phyloP scores from a whole-genome alignment of 768 basidiomycete genomes.

The Termitomyces sp. region DNA sequence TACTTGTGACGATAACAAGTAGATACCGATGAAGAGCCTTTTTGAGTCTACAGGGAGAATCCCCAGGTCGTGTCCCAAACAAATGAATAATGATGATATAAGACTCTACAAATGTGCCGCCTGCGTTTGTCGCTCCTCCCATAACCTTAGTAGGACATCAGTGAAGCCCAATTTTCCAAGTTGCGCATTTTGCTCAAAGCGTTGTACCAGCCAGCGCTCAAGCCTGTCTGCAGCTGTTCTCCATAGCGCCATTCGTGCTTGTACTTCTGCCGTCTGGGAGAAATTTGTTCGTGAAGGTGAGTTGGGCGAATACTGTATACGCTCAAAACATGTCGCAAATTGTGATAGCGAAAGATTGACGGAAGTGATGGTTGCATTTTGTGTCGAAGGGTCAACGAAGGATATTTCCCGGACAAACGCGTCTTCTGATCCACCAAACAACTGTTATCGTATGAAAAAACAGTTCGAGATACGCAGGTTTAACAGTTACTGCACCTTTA shows the following conservation, averaged over 20 bases:
- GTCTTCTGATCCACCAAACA: conserved; percentile 90
- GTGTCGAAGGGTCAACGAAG: conserved; percentile 81
- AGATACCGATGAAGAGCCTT: conserved; percentile 6
- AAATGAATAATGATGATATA: conserved; percentile 1
- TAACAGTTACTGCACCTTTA: conserved; percentile 58
- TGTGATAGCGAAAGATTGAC: conserved; percentile 95
- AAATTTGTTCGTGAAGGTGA: conserved; percentile 64
- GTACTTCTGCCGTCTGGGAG: conserved; percentile 87
- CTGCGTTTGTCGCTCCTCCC: conserved; percentile 60
- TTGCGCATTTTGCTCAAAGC: conserved; percentile 91
- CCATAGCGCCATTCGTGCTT: conserved; percentile 78
- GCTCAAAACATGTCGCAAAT: conserved; percentile 89
- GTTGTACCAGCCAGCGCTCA: conserved; percentile 81
- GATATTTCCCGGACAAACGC: conserved; percentile 94
- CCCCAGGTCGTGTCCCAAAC: conserved; percentile 4
- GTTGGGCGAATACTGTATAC: conserved; percentile 80
- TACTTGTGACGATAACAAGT: conserved; percentile 2
- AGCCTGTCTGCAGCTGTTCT: conserved; percentile 75
- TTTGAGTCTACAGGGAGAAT: conserved; percentile 13
- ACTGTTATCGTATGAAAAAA: conserved; percentile 31
- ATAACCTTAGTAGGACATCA: conserved; percentile 75
- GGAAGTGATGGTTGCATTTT: conserved; percentile 80
- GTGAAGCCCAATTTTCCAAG: conserved; percentile 87
- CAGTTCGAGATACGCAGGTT: neutral
- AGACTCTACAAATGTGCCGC: conserved; percentile 13